Conservation (phyloP, 768 basidiomycete genomes). For the Lactifluus volemus region DNA sequence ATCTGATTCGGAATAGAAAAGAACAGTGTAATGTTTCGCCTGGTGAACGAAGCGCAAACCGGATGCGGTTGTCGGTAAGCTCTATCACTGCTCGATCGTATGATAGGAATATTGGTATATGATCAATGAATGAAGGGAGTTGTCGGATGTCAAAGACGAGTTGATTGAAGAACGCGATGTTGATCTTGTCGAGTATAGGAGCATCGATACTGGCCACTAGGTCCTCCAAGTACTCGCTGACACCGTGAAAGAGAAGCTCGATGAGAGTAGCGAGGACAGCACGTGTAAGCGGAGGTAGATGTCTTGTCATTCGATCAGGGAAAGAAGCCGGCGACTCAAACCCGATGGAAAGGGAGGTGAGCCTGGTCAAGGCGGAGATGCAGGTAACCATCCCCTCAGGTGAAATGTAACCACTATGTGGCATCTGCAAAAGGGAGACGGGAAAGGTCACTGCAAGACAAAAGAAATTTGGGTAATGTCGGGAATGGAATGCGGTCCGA, state of each 20-base stretch:
- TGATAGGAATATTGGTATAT: neutral
- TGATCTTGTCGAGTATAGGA: neutral
- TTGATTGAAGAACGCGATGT: neutral
- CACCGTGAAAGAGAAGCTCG: too few relatives aligned
- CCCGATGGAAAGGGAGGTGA: neutral
- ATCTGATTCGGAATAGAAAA: neutral
- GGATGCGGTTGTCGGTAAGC: neutral
- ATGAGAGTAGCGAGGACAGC: too few relatives aligned
- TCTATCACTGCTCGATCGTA: neutral
- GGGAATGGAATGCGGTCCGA: neutral
- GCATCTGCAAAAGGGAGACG: neutral
- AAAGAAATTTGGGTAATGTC: neutral
- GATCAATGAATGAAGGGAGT: neutral
- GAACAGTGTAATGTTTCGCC: too few relatives aligned
- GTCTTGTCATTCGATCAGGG: neutral
- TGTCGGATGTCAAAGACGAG: neutral
- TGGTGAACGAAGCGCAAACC: too few relatives aligned
- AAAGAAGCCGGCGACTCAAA: neutral
- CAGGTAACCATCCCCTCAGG: neutral
- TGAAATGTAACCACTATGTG: neutral
- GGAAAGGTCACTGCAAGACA: neutral
- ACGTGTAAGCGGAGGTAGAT: too few relatives aligned
- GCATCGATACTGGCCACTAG: neutral
- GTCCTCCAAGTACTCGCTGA: neutral
- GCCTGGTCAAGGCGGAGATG: neutral